Base-by-base conservation (phyloP, 768 basidiomycete species). In the Amanita rubescens region DNA sequence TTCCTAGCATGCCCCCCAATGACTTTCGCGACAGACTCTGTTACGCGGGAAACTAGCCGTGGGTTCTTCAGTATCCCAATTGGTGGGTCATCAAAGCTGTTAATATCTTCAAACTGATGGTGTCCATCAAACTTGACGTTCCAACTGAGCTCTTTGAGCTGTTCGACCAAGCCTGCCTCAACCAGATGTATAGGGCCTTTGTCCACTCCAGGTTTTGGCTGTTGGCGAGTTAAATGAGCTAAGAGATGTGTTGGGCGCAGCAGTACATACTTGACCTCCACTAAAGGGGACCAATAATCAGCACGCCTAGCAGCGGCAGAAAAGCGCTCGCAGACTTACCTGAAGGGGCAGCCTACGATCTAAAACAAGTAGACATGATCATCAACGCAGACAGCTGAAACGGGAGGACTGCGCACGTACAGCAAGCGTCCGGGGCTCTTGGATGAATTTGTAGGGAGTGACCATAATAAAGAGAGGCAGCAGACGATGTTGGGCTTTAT, bases 321-420 rank as follows among this genome's bases (percentile, higher is more conserved):
- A 6, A 44, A 30, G 22, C 7, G 24, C 7, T 38, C 55, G 51
- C 54, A 43, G 58, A 72, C 81, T 66, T 62, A 91, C 93, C 89
- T 92, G 78, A 96, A 96, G 14, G 94, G 94, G 71, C 94, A 96
- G 24, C 91, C 93, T 25, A 98, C 85, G 62, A 98, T 89, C 87
- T 94, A 57, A 51, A 51, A 45, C 39, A 37, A 34, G 55, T 55
- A 45, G 63, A 49, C 61, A 20, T 17, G 37, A 49, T 24, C 20
- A 41, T 25, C n/a, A n/a, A n/a, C n/a, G n/a, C n/a, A n/a, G n/a
- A n/a, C n/a, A n/a, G n/a, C n/a, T n/a, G n/a, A n/a, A 54, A 46
- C 14, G 35, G 45, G 20, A 47, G 51, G 12, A 25, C 42, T 45
- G 39, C 11, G n/a, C 32, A 79, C 90, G 68, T 65, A 94, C 92